A percentile compares a stretch with the other conserved stretches of the same genome.
Conservation (phyloP, 768 basidiomycete genomes). For the Xerocomus brunneocitrinus region DNA sequence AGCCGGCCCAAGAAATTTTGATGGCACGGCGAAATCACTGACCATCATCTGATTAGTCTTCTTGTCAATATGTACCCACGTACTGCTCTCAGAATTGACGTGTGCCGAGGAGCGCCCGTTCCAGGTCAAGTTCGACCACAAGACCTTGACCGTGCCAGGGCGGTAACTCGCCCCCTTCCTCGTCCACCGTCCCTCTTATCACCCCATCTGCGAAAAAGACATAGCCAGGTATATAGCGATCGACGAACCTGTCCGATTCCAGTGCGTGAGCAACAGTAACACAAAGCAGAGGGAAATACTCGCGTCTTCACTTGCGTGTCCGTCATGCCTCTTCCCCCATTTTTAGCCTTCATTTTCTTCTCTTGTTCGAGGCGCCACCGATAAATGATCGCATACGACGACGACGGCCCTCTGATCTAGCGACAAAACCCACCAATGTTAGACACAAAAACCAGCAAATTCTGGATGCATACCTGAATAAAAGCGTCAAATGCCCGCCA, state of each 20-base stretch:
- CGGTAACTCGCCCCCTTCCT: conserved; percentile 17
- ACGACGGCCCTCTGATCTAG: conserved; percentile 38
- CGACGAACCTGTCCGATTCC: conserved; percentile 59
- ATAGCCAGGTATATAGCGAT: conserved; percentile 93
- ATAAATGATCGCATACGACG: conserved; percentile 59
- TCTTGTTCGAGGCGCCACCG: conserved; percentile 90
- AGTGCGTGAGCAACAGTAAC: not conserved
- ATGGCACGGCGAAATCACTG: not conserved
- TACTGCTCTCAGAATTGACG: conserved; percentile 35
- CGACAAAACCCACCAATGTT: not conserved
- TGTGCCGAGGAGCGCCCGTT: conserved; percentile 43
- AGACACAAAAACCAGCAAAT: not conserved
- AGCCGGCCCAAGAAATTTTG: not conserved
- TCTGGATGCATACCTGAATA: conserved; percentile 53
- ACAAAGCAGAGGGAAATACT: conserved; percentile 12
- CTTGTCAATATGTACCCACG: not conserved
- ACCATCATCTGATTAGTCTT: not conserved
- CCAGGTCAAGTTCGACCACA: conserved; percentile 49
- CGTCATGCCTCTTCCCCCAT: conserved; percentile 86
- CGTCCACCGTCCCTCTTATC: conserved; percentile 25
- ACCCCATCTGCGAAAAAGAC: conserved; percentile 76
- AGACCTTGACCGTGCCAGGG: conserved; percentile 50
- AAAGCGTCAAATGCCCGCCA: conserved; percentile 73
- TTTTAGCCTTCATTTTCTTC: conserved; percentile 77
- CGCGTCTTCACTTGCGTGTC: conserved; percentile 68